Conservation (phyloP, 164 flowering plant species). For the Houttuynia cordata region DNA sequence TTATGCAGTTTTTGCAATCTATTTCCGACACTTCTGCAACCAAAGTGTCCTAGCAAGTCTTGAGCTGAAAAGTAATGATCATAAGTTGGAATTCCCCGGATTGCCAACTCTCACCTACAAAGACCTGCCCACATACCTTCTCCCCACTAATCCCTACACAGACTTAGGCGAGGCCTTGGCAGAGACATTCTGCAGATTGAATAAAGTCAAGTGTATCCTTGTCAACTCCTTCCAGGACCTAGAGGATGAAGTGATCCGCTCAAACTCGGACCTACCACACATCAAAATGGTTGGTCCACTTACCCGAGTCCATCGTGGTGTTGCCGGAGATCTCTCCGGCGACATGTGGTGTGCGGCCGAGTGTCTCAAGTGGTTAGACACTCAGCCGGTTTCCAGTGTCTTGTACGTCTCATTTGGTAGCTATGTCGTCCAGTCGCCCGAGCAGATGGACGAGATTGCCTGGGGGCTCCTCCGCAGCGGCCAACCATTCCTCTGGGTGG, state of each 20-base stretch:
- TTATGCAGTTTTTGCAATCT: conserved; percentile 1
- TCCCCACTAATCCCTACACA: not conserved
- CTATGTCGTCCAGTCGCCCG: not conserved
- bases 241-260: not conserved
- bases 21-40: conserved; percentile 1
- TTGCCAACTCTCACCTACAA: conserved; percentile 1
- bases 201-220: not conserved
- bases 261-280: not conserved
- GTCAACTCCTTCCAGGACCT: conserved; percentile 4
- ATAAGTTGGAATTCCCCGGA: not conserved
- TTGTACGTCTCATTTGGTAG: conserved; percentile 17
- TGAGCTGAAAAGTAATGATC: not conserved
- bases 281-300: not conserved
- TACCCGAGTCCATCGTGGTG: not conserved
- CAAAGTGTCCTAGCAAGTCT: not conserved
- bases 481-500: conserved; percentile 22
- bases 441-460: conserved; percentile 17
- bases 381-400: conserved; percentile 7
- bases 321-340: not conserved
- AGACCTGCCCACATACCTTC: conserved; percentile 7
- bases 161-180: not conserved
- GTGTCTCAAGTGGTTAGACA: conserved; percentile 11
- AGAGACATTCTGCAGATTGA: not conserved
- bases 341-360: conserved; percentile 1
- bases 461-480: conserved; percentile 7